Conservation (phyloP, 345 rosid genomes). For the Geranium brycei region DNA sequence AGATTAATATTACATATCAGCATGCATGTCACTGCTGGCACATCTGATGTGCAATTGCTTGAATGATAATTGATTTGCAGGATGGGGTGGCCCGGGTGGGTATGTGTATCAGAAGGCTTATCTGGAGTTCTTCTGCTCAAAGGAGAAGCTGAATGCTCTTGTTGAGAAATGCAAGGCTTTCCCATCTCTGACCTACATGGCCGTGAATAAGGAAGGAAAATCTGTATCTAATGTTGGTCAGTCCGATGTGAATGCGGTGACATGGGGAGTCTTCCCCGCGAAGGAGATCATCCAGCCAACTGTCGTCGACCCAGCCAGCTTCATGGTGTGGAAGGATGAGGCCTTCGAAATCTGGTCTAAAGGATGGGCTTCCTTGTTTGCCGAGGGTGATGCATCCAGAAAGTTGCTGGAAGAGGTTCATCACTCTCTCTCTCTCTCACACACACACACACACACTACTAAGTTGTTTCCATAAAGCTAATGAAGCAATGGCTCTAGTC, state of each 20-base stretch:
- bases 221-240: slow-evolving; percentile 44
- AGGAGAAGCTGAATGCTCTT: slow-evolving; percentile 45
- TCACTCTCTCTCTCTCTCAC: neutral
- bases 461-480: too few species aligned
- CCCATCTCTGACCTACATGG: slow-evolving; percentile 53
- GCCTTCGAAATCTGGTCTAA: slow-evolving; percentile 89
- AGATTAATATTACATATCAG: too few species aligned
- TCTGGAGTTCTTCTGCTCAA: slow-evolving; percentile 86
- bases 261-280: slow-evolving; percentile 94
- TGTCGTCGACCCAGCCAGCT: slow-evolving; percentile 87
- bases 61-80: slow-evolving; percentile 22
- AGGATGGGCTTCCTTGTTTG: slow-evolving; percentile 71
- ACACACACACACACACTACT: too few species aligned
- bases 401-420: slow-evolving; percentile 66
- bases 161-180: slow-evolving; percentile 57
- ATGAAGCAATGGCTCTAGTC: too few species aligned
- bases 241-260: slow-evolving; percentile 71
- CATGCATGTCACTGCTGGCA: too few species aligned
- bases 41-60: too few species aligned
- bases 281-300: slow-evolving; percentile 90
- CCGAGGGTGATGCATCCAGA: slow-evolving; percentile 53
- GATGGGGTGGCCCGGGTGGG: slow-evolving; percentile 99
- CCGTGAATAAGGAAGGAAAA: slow-evolving; percentile 50
- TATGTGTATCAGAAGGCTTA: slow-evolving; percentile 94
- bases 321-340: slow-evolving; percentile 90